Base-by-base conservation (phyloP, 2,329 filamentous ascomycete genomes). In the Fonsecaea multimorphosa region DNA sequence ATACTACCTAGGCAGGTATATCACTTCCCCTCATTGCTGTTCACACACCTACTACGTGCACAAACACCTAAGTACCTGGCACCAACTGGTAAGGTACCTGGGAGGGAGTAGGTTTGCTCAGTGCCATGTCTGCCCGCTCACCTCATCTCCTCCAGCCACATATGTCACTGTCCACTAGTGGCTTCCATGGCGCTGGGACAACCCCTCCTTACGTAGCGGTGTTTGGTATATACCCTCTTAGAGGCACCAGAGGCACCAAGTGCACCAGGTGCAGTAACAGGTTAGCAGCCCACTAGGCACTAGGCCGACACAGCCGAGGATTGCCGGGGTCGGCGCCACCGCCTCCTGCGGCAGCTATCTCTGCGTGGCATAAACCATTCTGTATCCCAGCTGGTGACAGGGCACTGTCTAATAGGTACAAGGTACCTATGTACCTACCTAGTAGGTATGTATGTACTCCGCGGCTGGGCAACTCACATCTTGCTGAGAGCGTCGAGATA, bases 161-260 rank as follows among this genome's bases (percentile, higher is more conserved):
- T 68, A 68, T 65, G 66, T 68, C 62, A 68, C 66, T 7, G 34
- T 31, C 27, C 36, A 49, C 36, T 38, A 54, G 51, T 31, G 22
- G 7, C 49, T 14, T 9, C 12, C 49, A 7, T 52, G 9, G 22
- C n/a, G 51, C 27, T 19, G 31, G 27, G n/a, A 34, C 14, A 22
- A 54, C 51, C 27, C 51, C 51, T 31, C 51, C 51, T 31, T 29
- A 34, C 27, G 31, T 34, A 54, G n/a, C n/a, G n/a, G n/a, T n/a
- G n/a, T n/a, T n/a, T n/a, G n/a, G n/a, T n/a, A n/a, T n/a, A n/a
- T n/a, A n/a, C n/a, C 9, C 27, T 40, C 55, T 24, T 40, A 40
- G 55, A 9, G n/a, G n/a, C n/a, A n/a, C n/a, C 22, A 58, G 36
- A 58, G 36, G 55, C 22, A 31, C 36, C 32, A 49, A 6, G 16